These are phyloP conservation scores for Decorospora gaudefroyi DNA, from an alignment of 2,329 filamentous ascomycete species.

Conservation along the genomic window DNA sequence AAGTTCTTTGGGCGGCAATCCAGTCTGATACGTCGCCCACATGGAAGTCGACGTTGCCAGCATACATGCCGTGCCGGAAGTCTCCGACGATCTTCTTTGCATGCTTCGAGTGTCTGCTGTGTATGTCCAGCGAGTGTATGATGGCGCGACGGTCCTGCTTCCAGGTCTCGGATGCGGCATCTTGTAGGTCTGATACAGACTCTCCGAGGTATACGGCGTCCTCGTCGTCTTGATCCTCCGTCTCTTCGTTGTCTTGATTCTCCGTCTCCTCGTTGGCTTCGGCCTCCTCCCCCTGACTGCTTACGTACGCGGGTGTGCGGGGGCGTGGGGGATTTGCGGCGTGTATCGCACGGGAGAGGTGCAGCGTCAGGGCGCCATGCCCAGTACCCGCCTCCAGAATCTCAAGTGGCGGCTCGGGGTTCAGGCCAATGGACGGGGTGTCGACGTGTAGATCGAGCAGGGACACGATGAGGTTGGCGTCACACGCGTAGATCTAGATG, in stretches of 20 bases:
- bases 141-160: slow-evolving; percentile 63
- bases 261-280: too few relatives aligned
- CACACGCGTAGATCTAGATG: slow-evolving; percentile 71
- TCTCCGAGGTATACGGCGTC: slow-evolving; percentile 42
- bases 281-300: slow-evolving; percentile 22
- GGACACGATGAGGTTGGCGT: slow-evolving; percentile 75
- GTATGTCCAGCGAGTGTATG: slow-evolving; percentile 75
- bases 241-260: too few relatives aligned
- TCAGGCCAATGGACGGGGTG: slow-evolving; percentile 42
- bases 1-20: slow-evolving; percentile 56
- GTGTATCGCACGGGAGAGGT: slow-evolving; percentile 75
- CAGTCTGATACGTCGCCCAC: slow-evolving; percentile 68
- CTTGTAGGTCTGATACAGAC: slow-evolving; percentile 38
- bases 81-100: slow-evolving; percentile 67
- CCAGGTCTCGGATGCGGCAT: slow-evolving; percentile 44
- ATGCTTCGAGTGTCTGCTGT: slow-evolving; percentile 63
- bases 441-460: slow-evolving; percentile 73
- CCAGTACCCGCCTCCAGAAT: slow-evolving; percentile 85
- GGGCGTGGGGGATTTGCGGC: slow-evolving; percentile 66
- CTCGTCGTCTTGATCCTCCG: slow-evolving; percentile 35
- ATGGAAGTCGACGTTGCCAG: slow-evolving; percentile 73
- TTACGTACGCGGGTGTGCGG: slow-evolving; percentile 20
- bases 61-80: slow-evolving; percentile 73
- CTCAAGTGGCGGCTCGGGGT: slow-evolving; percentile 59
- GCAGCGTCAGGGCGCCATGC: slow-evolving; percentile 77